These are phyloP conservation scores for Ostreobium quekettii DNA, from an alignment of 139 green algal genomes.

Conservation along the genomic window DNA sequence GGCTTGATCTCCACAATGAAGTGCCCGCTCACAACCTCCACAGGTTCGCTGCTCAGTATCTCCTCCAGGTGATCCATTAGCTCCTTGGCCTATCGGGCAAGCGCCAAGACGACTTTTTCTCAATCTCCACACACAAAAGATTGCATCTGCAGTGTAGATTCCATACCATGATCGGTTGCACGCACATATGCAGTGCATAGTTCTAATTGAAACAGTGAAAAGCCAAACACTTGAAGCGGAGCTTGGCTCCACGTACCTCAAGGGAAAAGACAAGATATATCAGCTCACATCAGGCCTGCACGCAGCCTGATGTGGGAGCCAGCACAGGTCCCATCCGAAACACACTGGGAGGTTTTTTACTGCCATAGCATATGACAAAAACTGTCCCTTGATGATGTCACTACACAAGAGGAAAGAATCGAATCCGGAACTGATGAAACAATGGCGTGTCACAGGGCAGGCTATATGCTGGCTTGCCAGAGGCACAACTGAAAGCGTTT, in stretches of 20 bases:
- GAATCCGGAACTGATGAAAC: no score
- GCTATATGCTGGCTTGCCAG: no score
- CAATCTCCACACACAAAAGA: no score
- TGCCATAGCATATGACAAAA: no score
- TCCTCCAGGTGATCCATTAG: conserved; percentile 95
- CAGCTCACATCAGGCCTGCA: no score
- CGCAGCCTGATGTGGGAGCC: no score
- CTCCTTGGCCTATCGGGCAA: conserved; percentile 80
- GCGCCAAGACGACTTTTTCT: background rate
- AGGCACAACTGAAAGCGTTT: no score
- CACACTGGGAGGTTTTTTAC: no score
- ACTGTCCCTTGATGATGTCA: no score
- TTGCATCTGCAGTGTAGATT: background rate
- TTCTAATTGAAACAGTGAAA: background rate
- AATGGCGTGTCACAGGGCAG: no score
- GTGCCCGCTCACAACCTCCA: conserved; percentile 74
- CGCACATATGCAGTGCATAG: background rate
- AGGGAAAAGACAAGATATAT: background rate
- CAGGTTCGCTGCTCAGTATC: conserved; percentile 81
- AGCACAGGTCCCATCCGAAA: no score
- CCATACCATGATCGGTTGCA: background rate
- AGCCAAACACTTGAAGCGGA: background rate
- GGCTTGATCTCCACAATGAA: conserved; percentile 92
- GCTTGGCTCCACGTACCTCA: background rate
- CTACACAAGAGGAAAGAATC: no score